A percentile compares a stretch with the other conserved stretches of the same genome.
These are phyloP conservation scores for Closterium sp. DNA, from an alignment of 139 green algal species.

Conservation along the genomic window DNA sequence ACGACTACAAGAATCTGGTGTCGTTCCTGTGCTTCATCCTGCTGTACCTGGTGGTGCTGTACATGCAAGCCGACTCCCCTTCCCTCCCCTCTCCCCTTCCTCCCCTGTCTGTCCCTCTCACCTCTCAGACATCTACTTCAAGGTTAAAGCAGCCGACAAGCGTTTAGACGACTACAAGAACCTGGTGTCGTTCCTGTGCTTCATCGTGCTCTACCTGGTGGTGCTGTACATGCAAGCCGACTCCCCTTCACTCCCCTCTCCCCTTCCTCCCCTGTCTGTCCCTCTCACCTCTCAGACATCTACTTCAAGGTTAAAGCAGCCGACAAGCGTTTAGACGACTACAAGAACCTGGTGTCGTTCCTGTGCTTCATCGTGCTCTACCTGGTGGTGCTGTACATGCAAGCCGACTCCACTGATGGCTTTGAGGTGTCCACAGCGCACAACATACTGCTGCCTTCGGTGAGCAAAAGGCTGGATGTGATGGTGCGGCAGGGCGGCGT, in stretches of 20 bases:
- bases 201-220: conserved; percentile 67
- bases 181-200: conserved; percentile 70
- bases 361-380: conserved; percentile 70
- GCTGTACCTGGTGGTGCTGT: conserved; percentile 49
- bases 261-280: not conserved
- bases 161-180: conserved; percentile 69
- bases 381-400: conserved; percentile 65
- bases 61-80: too few relatives aligned
- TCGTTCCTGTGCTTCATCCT: conserved; percentile 71
- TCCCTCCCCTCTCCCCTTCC: not conserved
- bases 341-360: conserved; percentile 71
- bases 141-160: conserved; percentile 6
- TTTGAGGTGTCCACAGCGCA: not conserved
- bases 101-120: not conserved
- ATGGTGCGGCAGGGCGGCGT: too few relatives aligned
- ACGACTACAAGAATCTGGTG: conserved; percentile 71
- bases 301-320: conserved; percentile 15
- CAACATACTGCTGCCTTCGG: not conserved
- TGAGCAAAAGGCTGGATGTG: not conserved
- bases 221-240: conserved; percentile 59
- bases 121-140: not conserved
- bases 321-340: conserved; percentile 61
- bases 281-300: not conserved
- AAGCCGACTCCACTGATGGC: not conserved
- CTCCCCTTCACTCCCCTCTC: not conserved